Percentiles rank a stretch among this genome's conserved stretches.
Conservation (phyloP, 176 grass and related monocot genomes). For the Carex scoparia region DNA sequence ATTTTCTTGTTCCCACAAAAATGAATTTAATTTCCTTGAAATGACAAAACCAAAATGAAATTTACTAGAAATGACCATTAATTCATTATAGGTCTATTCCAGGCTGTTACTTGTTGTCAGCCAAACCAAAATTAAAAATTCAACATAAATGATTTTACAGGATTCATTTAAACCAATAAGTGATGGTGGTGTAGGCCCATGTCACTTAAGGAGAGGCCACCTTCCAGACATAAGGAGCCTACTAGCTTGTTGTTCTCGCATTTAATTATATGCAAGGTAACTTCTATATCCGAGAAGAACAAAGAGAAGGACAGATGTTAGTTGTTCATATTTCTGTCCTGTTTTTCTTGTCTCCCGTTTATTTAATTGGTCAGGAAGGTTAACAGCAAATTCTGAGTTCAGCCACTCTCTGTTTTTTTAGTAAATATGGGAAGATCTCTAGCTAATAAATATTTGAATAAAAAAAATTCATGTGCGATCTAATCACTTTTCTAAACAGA, state of each 20-base stretch:
- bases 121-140: neutral
- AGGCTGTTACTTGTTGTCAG: neutral
- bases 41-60: neutral
- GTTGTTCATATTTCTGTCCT: conserved; percentile 20
- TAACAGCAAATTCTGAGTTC: neutral
- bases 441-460: too few relatives aligned
- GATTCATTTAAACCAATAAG: neutral
- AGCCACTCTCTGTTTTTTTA: neutral
- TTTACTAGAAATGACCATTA: neutral
- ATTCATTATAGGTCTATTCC: neutral
- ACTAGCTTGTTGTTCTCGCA: neutral
- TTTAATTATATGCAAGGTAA: neutral
- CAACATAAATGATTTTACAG: neutral
- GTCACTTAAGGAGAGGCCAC: conserved; percentile 8
- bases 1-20: neutral
- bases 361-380: neutral
- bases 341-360: neutral
- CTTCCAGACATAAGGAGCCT: conserved; percentile 21
- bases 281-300: conserved; percentile 26
- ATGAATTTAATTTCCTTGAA: neutral
- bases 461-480: too few relatives aligned
- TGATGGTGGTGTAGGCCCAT: conserved; percentile 21
- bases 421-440: too few relatives aligned
- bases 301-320: conserved; percentile 25
- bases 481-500: neutral